Conservation (phyloP, 331 rosid genomes). For the Ulmus americana region DNA sequence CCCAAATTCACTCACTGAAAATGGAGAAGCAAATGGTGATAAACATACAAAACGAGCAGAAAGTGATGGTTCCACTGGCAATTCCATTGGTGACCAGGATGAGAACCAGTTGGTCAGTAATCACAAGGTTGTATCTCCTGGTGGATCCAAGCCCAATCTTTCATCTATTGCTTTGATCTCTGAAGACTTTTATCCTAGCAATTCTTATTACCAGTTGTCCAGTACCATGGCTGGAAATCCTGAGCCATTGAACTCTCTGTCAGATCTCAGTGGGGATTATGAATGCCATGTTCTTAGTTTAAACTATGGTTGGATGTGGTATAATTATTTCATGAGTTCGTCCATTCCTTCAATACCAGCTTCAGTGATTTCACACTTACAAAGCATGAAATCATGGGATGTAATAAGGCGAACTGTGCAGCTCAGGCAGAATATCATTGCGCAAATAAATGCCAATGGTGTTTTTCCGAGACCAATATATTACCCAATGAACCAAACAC, state of each 20-base stretch:
- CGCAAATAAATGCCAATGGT: slow-evolving; percentile 27
- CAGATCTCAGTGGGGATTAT: slow-evolving; percentile 41
- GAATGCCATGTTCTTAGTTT: slow-evolving; percentile 25
- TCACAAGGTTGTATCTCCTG: slow-evolving; percentile 17
- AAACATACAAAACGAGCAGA: slow-evolving; percentile 9
- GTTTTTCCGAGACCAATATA: slow-evolving; percentile 28
- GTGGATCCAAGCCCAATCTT: slow-evolving; percentile 20
- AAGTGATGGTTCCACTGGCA: slow-evolving; percentile 19
- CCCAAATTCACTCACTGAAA: slow-evolving; percentile 1
- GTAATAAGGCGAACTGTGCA: slow-evolving; percentile 28
- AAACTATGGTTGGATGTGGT: slow-evolving; percentile 23
- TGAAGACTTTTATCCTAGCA: slow-evolving; percentile 34
- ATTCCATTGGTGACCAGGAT: slow-evolving; percentile 21
- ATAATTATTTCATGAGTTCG: slow-evolving; percentile 21
- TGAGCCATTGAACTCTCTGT: slow-evolving; percentile 26
- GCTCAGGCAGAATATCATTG: slow-evolving; percentile 27
- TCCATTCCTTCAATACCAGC: slow-evolving; percentile 13
- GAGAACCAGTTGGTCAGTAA: slow-evolving; percentile 27
- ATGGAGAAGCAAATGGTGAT: slow-evolving; percentile 24
- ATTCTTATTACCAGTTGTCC: slow-evolving; percentile 18
- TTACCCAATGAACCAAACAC: slow-evolving; percentile 27
- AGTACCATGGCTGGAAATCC: slow-evolving; percentile 21
- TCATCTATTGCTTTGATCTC: slow-evolving; percentile 24
- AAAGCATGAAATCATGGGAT: slow-evolving; percentile 34
- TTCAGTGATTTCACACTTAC: slow-evolving; percentile 26